Evolutionary conservation across 768 basidiomycete species (phyloP).

Genomic region (Xerocomellus chrysenteron): DNA sequence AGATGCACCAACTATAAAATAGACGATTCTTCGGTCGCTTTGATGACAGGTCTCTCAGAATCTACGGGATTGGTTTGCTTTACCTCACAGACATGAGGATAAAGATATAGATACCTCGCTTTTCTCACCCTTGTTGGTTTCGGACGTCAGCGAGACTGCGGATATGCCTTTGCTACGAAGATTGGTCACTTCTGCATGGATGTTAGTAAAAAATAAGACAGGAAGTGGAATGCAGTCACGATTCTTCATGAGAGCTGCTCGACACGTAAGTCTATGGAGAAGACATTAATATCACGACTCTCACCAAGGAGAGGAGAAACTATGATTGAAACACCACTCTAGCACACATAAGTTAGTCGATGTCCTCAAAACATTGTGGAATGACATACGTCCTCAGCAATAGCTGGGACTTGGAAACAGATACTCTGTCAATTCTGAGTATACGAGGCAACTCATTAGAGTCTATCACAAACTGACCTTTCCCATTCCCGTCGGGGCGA

Average conservation of each 20-base stretch:
- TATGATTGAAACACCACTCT: constrained; percentile 73
- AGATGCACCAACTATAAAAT: constrained; percentile 61
- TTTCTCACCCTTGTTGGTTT: constrained; percentile 55
- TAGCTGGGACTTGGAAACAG: constrained; percentile 83
- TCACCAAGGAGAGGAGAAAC: constrained; percentile 75
- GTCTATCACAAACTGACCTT: constrained; percentile 48
- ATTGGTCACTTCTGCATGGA: constrained; percentile 56
- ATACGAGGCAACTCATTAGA: not conserved
- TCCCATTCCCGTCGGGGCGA: constrained; percentile 89
- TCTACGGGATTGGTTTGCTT: constrained; percentile 39
- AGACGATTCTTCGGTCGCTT: constrained; percentile 58
- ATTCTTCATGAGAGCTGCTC: constrained; percentile 76
- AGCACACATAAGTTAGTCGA: not conserved
- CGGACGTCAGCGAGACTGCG: constrained; percentile 66
- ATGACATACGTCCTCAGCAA: constrained; percentile 52
- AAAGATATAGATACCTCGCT: constrained; percentile 44
- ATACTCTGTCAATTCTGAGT: constrained; percentile 51
- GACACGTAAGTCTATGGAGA: not conserved
- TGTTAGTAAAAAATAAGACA: not conserved
- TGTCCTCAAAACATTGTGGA: not conserved
- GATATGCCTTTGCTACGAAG: constrained; percentile 53
- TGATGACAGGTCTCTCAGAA: constrained; percentile 58
- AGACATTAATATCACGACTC: constrained; percentile 10
- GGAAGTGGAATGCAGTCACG: constrained; percentile 44
- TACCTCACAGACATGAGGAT: not conserved